Evolutionary conservation across 2,329 filamentous ascomycete species (phyloP).

Genomic region (Penicillium sp.): DNA sequence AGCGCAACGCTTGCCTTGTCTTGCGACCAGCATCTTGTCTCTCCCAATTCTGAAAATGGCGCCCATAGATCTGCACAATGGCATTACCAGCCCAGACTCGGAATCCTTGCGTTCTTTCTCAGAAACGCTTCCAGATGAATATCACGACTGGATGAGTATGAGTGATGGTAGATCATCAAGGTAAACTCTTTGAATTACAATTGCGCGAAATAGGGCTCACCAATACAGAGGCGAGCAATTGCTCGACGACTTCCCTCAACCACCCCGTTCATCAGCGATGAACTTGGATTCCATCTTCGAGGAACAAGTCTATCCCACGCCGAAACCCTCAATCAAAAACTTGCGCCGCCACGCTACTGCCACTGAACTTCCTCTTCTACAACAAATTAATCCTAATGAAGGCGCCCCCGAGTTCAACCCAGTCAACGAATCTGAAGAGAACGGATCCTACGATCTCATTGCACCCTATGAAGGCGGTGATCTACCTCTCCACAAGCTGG

Average conservation of each 20-base stretch:
- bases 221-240: constrained; percentile 18
- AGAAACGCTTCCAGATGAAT: constrained; percentile 20
- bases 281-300: constrained; percentile 18
- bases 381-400: constrained; percentile 29
- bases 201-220: not conserved
- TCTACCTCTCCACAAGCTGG: constrained; percentile 54
- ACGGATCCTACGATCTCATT: constrained; percentile 38
- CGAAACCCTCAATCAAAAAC: constrained; percentile 28
- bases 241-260: constrained; percentile 27
- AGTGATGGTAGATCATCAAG: constrained; percentile 17
- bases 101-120: constrained; percentile 23
- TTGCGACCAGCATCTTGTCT: not conserved
- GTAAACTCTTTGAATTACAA: not conserved
- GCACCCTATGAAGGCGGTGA: constrained; percentile 32
- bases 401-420: constrained; percentile 31
- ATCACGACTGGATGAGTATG: constrained; percentile 23
- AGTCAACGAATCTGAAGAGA: constrained; percentile 36
- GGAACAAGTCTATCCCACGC: constrained; percentile 19
- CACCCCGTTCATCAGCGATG: constrained; percentile 14
- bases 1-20: not conserved
- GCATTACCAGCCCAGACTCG: constrained; percentile 13
- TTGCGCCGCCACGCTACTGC: constrained; percentile 28
- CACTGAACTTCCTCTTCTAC: constrained; percentile 32
- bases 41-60: constrained; percentile 8
- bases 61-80: constrained; percentile 16